phyloP scores from a whole-genome alignment of 2,329 filamentous ascomycete species.

The Trichophyton simii region DNA sequence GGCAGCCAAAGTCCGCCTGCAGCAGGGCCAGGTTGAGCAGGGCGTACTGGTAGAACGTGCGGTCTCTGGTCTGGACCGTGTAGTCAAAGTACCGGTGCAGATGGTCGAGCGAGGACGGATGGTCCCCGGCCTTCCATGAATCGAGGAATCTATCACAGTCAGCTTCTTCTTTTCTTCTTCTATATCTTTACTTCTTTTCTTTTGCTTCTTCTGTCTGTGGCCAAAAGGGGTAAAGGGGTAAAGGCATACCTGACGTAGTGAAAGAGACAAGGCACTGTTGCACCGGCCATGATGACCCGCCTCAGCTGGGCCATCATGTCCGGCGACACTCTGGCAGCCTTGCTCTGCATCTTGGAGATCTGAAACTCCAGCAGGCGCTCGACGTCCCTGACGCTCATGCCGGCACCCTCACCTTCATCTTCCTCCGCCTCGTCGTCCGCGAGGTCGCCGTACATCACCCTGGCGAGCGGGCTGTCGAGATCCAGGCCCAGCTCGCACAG shows the following conservation, averaged over 20 bases:
- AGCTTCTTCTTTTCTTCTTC: background rate
- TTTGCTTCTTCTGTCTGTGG: background rate
- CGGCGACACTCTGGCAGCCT: slow-evolving; percentile 64
- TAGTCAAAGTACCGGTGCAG: slow-evolving; percentile 96
- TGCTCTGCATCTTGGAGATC: slow-evolving; percentile 76
- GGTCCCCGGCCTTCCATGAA: slow-evolving; percentile 82
- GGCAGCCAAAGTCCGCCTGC: slow-evolving; percentile 88
- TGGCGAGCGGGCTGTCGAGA: slow-evolving; percentile 36
- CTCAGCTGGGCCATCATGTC: slow-evolving; percentile 61
- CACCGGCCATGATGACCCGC: slow-evolving; percentile 53
- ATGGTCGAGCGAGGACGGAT: slow-evolving; percentile 76
- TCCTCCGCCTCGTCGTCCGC: slow-evolving; percentile 25
- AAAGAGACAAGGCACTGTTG: slow-evolving; percentile 56
- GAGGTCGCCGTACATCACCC: slow-evolving; percentile 40
- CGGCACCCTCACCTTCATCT: slow-evolving; percentile 19
- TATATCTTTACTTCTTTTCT: background rate
- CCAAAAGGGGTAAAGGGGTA: too few species aligned
- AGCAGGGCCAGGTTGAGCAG: slow-evolving; percentile 85
- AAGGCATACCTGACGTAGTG: slow-evolving; percentile 56
- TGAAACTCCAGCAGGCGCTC: slow-evolving; percentile 77
- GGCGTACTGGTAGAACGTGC: slow-evolving; percentile 86
- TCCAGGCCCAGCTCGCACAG: slow-evolving; percentile 47
- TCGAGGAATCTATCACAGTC: slow-evolving; percentile 59
- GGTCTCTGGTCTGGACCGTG: slow-evolving; percentile 73
- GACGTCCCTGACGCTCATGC: slow-evolving; percentile 44